Conservation (phyloP, 129 eudicot species). For the Flaveria brownii region DNA sequence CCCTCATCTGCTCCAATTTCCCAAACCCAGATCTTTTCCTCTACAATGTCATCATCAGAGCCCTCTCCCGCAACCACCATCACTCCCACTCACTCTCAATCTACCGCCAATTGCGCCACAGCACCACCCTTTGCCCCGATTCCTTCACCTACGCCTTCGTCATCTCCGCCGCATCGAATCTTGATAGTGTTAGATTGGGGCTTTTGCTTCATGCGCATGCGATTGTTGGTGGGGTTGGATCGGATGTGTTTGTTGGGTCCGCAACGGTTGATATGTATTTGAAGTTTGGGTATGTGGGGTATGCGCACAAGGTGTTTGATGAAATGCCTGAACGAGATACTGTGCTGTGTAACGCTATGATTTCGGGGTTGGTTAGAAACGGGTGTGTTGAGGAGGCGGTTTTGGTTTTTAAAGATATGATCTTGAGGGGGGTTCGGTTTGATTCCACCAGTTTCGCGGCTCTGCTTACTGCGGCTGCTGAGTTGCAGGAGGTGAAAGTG, state of each 20-base stretch:
- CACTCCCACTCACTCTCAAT: conserved; percentile 44
- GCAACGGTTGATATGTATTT: conserved; percentile 68
- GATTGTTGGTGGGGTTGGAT: conserved; percentile 53
- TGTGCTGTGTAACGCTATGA: conserved; percentile 80
- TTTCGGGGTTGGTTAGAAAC: conserved; percentile 74
- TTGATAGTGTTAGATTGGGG: conserved; percentile 39
- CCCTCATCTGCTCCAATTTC: conserved; percentile 48
- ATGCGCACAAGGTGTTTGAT: conserved; percentile 80
- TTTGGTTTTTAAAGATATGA: conserved; percentile 55
- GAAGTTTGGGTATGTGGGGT: conserved; percentile 41
- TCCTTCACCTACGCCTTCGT: conserved; percentile 57
- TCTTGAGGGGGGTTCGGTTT: conserved; percentile 39
- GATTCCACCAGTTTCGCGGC: conserved; percentile 80
- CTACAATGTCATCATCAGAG: conserved; percentile 72
- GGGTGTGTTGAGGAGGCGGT: conserved; percentile 52
- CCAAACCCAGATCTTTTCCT: conserved; percentile 72
- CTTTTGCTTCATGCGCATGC: conserved; percentile 65
- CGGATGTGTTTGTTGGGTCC: conserved; percentile 81
- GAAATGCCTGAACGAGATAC: conserved; percentile 65
- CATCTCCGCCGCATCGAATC: conserved; percentile 55
- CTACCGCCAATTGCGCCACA: conserved; percentile 39
- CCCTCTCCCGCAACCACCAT: conserved; percentile 35
- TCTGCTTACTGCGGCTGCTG: conserved; percentile 67
- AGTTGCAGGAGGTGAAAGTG: conserved; percentile 60
- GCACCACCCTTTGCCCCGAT: conserved; percentile 49